These are phyloP conservation scores for Fusarium sp. DNA, from an alignment of 2,329 filamentous ascomycete genomes.

Conservation along the genomic window DNA sequence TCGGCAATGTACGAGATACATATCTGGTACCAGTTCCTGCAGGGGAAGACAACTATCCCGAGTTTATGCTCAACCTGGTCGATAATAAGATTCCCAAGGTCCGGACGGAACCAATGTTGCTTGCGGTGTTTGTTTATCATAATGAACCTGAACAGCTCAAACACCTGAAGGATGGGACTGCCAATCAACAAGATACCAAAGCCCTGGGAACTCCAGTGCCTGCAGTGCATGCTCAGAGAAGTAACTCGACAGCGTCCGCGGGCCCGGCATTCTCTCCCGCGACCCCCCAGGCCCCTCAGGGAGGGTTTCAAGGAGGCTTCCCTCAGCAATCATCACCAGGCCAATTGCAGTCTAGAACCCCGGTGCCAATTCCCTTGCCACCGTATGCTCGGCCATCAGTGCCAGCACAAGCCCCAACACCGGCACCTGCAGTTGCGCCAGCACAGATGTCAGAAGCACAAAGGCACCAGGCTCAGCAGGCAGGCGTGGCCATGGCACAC, in stretches of 20 bases:
- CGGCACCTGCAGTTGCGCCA: conserved; percentile 1
- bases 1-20: conserved; percentile 83
- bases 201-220: conserved; percentile 48
- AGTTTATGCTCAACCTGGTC: conserved; percentile 89
- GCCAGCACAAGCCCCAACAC: neutral
- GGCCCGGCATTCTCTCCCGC: conserved; percentile 65
- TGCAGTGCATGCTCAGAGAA: conserved; percentile 50
- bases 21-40: conserved; percentile 88
- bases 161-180: conserved; percentile 37
- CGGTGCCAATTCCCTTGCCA: conserved; percentile 49
- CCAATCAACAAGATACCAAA: conserved; percentile 18
- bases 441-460: conserved; percentile 46
- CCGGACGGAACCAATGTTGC: conserved; percentile 77
- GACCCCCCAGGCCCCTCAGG: conserved; percentile 49
- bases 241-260: conserved; percentile 54
- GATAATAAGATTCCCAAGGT: conserved; percentile 80
- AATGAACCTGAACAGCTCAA: conserved; percentile 59
- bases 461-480: conserved; percentile 54
- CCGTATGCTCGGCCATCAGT: conserved; percentile 37
- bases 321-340: conserved; percentile 47
- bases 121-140: conserved; percentile 86
- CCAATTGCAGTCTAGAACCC: conserved; percentile 48
- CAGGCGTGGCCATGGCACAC: conserved; percentile 66
- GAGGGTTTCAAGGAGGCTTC: conserved; percentile 45
- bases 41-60: conserved; percentile 76